phyloP scores from a whole-genome alignment of 2,329 filamentous ascomycete genomes.

The Ustulina deusta region DNA sequence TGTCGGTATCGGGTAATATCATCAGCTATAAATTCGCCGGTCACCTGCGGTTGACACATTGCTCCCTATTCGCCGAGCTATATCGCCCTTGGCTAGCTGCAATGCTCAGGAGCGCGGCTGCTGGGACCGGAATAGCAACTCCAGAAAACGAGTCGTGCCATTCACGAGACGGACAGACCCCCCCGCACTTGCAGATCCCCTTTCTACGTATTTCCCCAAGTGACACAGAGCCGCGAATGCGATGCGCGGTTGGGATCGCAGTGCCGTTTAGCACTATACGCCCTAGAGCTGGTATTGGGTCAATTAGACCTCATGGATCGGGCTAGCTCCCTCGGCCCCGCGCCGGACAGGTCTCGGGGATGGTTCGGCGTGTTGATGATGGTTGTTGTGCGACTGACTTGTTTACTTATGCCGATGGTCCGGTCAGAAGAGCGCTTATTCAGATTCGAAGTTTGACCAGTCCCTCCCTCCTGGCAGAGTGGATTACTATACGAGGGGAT shows the following conservation, averaged over 20 bases:
- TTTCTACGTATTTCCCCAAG: background rate
- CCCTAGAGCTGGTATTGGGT: slow-evolving; percentile 18
- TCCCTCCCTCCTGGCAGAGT: background rate
- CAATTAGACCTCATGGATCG: slow-evolving; percentile 9
- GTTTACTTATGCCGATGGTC: slow-evolving; percentile 17
- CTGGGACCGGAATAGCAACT: slow-evolving; percentile 16
- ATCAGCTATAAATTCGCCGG: slow-evolving; percentile 32
- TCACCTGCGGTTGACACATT: slow-evolving; percentile 29
- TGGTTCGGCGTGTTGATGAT: slow-evolving; percentile 39
- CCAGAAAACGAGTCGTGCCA: slow-evolving; percentile 23
- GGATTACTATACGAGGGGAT: background rate
- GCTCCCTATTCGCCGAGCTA: slow-evolving; percentile 20
- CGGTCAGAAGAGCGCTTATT: slow-evolving; percentile 22
- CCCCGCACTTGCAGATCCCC: slow-evolving; percentile 30
- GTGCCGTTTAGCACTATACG: slow-evolving; percentile 27
- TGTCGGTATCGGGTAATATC: slow-evolving; percentile 38
- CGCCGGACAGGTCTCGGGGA: slow-evolving; percentile 41
- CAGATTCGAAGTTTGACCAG: slow-evolving; percentile 10
- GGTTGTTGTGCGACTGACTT: background rate
- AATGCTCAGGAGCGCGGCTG: slow-evolving; percentile 26
- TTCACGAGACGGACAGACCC: slow-evolving; percentile 16
- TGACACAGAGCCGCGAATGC: slow-evolving; percentile 29
- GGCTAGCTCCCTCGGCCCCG: slow-evolving; percentile 33
- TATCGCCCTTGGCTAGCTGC: slow-evolving; percentile 7
- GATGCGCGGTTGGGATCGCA: slow-evolving; percentile 17